Evolutionary conservation across 129 eudicot species (phyloP).

Genomic region (Deinandra increscens): DNA sequence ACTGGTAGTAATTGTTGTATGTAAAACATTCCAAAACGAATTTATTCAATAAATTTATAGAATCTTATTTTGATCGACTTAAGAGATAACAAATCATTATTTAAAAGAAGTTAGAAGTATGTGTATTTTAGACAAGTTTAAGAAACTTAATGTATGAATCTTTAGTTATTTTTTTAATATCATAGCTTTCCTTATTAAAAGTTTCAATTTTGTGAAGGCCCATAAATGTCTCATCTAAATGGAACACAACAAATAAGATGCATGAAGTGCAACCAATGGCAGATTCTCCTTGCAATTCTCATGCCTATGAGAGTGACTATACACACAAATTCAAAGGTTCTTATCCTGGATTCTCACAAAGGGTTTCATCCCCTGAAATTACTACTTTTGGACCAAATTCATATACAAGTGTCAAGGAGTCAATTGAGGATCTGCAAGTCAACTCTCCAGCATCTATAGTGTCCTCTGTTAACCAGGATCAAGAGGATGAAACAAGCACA

Average conservation of each 20-base stretch:
- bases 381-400: conserved; percentile 47
- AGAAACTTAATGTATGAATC: too few relatives aligned
- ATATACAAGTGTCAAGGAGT: conserved; percentile 37
- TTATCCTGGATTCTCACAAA: conserved; percentile 41
- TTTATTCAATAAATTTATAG: too few relatives aligned
- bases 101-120: too few relatives aligned
- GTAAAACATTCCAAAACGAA: too few relatives aligned
- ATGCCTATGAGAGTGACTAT: conserved; percentile 31
- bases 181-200: neutral
- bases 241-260: conserved; percentile 47
- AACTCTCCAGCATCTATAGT: conserved; percentile 67
- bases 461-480: conserved; percentile 49
- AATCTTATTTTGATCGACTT: too few relatives aligned
- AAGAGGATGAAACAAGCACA: conserved; percentile 16
- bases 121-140: too few relatives aligned
- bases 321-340: conserved; percentile 38
- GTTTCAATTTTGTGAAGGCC: conserved; percentile 48
- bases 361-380: conserved; percentile 57
- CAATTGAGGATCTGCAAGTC: conserved; percentile 53
- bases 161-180: too few relatives aligned
- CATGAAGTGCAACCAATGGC: conserved; percentile 33
- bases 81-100: too few relatives aligned
- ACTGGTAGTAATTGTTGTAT: too few relatives aligned
- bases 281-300: conserved; percentile 32
- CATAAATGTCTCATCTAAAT: conserved; percentile 46